A percentile compares a stretch with the other conserved stretches of the same genome.
Conservation (phyloP, 2,329 filamentous ascomycete genomes). For the Exophiala calicioides region DNA sequence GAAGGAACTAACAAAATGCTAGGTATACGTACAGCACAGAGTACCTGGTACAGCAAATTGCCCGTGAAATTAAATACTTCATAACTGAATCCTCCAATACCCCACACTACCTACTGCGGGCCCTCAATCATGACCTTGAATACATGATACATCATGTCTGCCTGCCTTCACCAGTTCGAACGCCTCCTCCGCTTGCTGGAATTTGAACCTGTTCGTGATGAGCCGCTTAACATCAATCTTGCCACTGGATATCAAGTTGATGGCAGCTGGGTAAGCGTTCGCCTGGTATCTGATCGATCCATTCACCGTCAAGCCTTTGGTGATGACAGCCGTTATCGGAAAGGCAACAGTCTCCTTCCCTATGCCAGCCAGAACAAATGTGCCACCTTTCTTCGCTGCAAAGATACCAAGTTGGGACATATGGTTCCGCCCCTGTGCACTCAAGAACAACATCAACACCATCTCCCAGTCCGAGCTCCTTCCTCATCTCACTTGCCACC, state of each 20-base stretch:
- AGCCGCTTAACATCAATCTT: slow-evolving; percentile 43
- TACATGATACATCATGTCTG: slow-evolving; percentile 30
- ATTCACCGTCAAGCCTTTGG: slow-evolving; percentile 50
- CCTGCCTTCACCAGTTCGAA: slow-evolving; percentile 49
- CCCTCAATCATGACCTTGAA: slow-evolving; percentile 50
- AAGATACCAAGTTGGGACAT: too few relatives aligned
- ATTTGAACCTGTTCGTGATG: slow-evolving; percentile 45
- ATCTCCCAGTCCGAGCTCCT: background rate
- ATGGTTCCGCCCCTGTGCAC: too few relatives aligned
- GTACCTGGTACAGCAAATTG: too few relatives aligned
- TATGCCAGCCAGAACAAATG: background rate
- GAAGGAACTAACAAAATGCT: too few relatives aligned
- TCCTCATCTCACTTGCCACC: background rate
- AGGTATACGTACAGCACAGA: too few relatives aligned
- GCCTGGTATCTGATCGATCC: slow-evolving; percentile 55
- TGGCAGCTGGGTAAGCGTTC: slow-evolving; percentile 53
- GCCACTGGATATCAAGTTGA: slow-evolving; percentile 53
- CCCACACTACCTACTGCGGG: too few relatives aligned
- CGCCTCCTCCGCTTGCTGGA: slow-evolving; percentile 51
- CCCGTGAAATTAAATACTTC: too few relatives aligned
- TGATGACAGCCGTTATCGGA: slow-evolving; percentile 54
- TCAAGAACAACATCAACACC: background rate
- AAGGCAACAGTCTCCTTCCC: slow-evolving; percentile 48
- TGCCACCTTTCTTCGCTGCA: too few relatives aligned
- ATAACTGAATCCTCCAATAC: too few relatives aligned